A percentile compares a stretch with the other conserved stretches of the same genome.
Conservation (phyloP, 2,329 filamentous ascomycete genomes). For the Trichoderma sp. region DNA sequence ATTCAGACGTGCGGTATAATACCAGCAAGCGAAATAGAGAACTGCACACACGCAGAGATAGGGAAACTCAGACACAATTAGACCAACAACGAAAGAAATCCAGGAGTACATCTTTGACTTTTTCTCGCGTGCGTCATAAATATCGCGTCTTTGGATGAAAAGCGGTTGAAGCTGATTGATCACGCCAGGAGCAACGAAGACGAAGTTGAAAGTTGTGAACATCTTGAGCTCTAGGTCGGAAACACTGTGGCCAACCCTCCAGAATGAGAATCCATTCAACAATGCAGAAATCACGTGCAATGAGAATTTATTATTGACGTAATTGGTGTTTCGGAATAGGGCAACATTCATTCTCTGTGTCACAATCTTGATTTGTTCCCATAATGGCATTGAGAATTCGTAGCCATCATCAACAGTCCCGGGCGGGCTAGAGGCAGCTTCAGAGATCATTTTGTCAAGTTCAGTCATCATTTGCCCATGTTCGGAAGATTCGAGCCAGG, state of each 20-base stretch:
- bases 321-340: slow-evolving; percentile 67
- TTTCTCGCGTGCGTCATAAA: slow-evolving; percentile 60
- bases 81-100: slow-evolving; percentile 58
- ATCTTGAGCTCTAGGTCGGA: slow-evolving; percentile 56
- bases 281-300: slow-evolving; percentile 58
- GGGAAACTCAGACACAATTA: slow-evolving; percentile 51
- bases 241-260: slow-evolving; percentile 55
- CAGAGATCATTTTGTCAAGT: slow-evolving; percentile 62
- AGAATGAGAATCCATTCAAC: slow-evolving; percentile 64
- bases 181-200: slow-evolving; percentile 60
- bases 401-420: slow-evolving; percentile 52
- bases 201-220: slow-evolving; percentile 64
- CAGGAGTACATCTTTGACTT: slow-evolving; percentile 63
- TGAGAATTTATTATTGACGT: slow-evolving; percentile 63
- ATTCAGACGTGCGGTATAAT: slow-evolving; percentile 58
- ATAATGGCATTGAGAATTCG: slow-evolving; percentile 71
- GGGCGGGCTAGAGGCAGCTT: slow-evolving; percentile 49
- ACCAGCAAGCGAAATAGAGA: slow-evolving; percentile 58
- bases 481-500: slow-evolving; percentile 67
- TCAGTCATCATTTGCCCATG: slow-evolving; percentile 57
- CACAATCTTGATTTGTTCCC: slow-evolving; percentile 64
- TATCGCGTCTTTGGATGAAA: slow-evolving; percentile 57
- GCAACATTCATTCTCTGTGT: slow-evolving; percentile 62
- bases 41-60: slow-evolving; percentile 49
- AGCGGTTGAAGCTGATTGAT: slow-evolving; percentile 61